Evolutionary conservation across 257 asterid species (phyloP), one percentile per base, ranked within the genome.

Genomic region (Agastache rugosa): DNA sequence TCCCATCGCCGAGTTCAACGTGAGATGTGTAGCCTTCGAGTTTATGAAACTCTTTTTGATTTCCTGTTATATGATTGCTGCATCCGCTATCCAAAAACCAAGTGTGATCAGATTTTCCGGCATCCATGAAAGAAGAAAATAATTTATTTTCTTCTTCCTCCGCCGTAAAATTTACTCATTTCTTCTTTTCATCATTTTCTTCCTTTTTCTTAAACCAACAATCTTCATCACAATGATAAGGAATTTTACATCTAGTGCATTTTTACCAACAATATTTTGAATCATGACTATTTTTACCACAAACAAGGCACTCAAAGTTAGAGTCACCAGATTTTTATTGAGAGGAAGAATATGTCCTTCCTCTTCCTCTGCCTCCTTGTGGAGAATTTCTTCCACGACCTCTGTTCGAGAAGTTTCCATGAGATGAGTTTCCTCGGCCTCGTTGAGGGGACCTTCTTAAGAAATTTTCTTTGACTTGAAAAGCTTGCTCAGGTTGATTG

Each of bases 1-100:
- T 39, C 14, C 70, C 70, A 19, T 64, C 70, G 17, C 70, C 54
- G 19, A 64, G 70, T 14, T 64, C 70, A 12, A 64, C 17, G 15
- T 39, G 70, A 39, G 54, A 64, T 11, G 54, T 22, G 34, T 20
- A 55, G 56, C 22, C 16, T 50, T 15, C 56, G 9, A 50, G 56
- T 50, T 50, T 50, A 16, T 15, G 44, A 67, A 67, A 67, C 15
- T 42, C 39, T 4, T 4, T 48, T 9, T 50, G 58, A 53, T 10
- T 53, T 53, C 60, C 60, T 35, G 5, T 35, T 35, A 35, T 35
- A 8, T 35, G 41, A 8, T 35, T 35, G 7, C 41, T 35, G 41
- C 41, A 35, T 35, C 4, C 41, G 7, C 41, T 35, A 53, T 31
- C 60, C 19, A 53, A 29, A 53, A 6, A 19, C n/a, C n/a, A n/a